Base-by-base conservation (phyloP, 192 early-diverging fungal genomes). In the Coemansia sp. region DNA sequence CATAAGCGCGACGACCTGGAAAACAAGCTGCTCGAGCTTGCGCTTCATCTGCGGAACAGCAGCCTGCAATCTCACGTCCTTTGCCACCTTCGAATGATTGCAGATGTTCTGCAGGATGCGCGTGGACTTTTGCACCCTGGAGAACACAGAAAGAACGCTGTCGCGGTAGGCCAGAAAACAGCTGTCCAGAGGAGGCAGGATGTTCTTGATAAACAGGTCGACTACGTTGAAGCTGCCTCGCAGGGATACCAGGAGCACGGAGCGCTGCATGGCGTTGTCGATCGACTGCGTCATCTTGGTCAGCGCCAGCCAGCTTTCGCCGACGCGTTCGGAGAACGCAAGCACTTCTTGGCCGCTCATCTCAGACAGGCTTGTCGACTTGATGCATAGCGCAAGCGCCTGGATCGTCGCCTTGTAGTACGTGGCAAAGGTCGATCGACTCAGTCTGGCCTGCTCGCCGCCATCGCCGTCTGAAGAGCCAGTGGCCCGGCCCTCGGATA, bases 1-100 rank as follows among this genome's bases (percentile, higher is more conserved):
- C 63, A 93, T 78, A 76, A 93, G 68, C 18, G 82, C 79, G 52
- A 90, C 89, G 13, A 91, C 90, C 56, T 89, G 83, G 68, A 85
- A 93, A 14, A 93, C 72, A 3, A 93, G 83, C 54, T 71, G 81
- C 59, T 93, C 91, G 47, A 93, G 77, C 24, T 83, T 85, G 45
- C 85, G 86, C 61, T 87, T 90, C 24, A 85, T 69, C 13, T 81
- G 70, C 11, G 91, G 91, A 0, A 93, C 91, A 64, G 81, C 79
- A 5, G 83, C 68, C 46, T 87, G 78, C 24, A 93, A 61, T 28
- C 62, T 58, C 0, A 79, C 75, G 49, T 93, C 89, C 63, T 85
- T 86, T 4, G 78, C 75, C 9, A 83, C 85, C 58, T 93, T 93
- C 16, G 87, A 88, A 67, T 93, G 89, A 32, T 84, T 85, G 58